These are phyloP conservation scores for Mallotus nudiflorus DNA, from an alignment of 345 rosid species.

Conservation along the genomic window DNA sequence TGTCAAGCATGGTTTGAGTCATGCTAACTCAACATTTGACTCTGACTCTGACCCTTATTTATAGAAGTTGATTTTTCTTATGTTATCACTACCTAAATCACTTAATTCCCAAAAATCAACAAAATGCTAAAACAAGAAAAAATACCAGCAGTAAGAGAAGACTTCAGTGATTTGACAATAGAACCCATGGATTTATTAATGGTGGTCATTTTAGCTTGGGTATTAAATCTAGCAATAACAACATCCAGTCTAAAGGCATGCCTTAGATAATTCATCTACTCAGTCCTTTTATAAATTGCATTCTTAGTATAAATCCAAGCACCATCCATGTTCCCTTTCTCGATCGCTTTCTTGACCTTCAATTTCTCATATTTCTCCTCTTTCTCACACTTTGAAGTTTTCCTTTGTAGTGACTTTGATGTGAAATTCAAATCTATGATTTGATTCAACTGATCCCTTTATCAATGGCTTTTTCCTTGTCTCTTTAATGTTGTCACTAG, in stretches of 20 bases:
- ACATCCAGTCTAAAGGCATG: constrained; percentile 93
- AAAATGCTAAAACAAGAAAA: neutral
- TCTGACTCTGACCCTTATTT: too few species aligned
- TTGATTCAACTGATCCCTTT: constrained; percentile 91
- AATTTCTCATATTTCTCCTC: constrained; percentile 95
- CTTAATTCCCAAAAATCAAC: neutral
- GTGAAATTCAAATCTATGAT: constrained; percentile 95
- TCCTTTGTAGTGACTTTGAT: constrained; percentile 86
- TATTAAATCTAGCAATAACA: constrained; percentile 87
- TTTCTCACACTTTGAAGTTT: constrained; percentile 94
- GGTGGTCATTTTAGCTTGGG: constrained; percentile 94
- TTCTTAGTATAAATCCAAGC: constrained; percentile 98
- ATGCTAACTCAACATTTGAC: too few species aligned
- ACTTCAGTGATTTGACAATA: constrained; percentile 94
- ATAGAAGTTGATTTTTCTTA: too few species aligned
- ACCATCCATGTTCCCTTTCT: constrained; percentile 98
- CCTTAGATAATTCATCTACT: constrained; percentile 97
- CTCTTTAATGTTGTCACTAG: too few species aligned
- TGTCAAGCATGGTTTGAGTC: too few species aligned
- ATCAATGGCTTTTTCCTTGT: constrained; percentile 72
- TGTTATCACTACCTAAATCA: too few species aligned
- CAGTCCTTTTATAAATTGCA: constrained; percentile 87
- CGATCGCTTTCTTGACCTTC: constrained; percentile 96
- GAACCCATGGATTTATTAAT: constrained; percentile 84
- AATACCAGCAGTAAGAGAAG: constrained; percentile 76